Evolutionary conservation across 78 protist genomes (phyloP), one percentile per base, ranked within the genome.

Genomic region (Dictyostelium firmibasis): DNA sequence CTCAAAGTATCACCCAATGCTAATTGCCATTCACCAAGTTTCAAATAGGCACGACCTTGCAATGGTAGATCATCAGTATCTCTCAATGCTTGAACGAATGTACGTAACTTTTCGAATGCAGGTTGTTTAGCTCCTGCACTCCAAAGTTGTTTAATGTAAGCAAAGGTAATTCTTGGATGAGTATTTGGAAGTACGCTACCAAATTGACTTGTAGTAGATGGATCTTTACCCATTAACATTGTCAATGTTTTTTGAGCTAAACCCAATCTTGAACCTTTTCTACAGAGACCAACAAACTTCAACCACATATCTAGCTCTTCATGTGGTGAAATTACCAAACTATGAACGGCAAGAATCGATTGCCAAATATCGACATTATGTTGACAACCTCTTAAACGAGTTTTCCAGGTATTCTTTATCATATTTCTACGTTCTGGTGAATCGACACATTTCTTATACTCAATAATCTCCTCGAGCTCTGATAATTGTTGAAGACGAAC

Each of bases 331-430:
- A 99, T 35, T 20, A 98, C 99, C 27, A 99, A 85, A 47, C 89
- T 10, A n/a, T 98, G 97, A 31, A 96, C 97, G 4, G 95, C 85
- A 36, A 99, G 83, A n/a, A 98, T 41, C 16, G 92, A 72, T 81
- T 98, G 99, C 99, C 99, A 99, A n/a, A 96, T 92, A 29, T 97
- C 98, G 18, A 95, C 95, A 47, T 94, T 92, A 27, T 97, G 86
- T 91, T 98, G 97, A 76, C 93, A 91, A 47, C 98, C 98, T 20
- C 85, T 27, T 50, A 98, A 95, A 14, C 99, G 87, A 6, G 62
- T 43, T 44, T 44, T 53, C 99, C 99, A 98, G n/a, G 94, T 96
- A 41, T 83, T 41, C 18, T 74, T 95, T 5, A 98, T 92, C 93
- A 76, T 93, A 11, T n/a, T 47, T 47, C 72, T 38, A 35, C 96